Evolutionary conservation across 2,329 filamentous ascomycete species (phyloP), one percentile per base, ranked within the genome.

Genomic region (Talaromyces sp.): DNA sequence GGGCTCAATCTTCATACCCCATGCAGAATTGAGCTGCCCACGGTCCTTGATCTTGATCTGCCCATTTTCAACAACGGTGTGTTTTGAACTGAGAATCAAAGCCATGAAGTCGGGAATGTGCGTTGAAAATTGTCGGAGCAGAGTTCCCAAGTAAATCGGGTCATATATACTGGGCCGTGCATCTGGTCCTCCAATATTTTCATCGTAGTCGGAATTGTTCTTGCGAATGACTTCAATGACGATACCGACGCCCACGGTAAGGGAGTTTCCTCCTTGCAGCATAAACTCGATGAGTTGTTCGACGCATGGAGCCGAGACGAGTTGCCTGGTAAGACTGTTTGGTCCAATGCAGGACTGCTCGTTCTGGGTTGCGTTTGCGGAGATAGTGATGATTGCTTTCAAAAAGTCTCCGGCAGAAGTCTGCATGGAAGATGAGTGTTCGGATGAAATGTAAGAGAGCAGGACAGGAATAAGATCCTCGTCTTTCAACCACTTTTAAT

Each of bases 181-280:
- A 69, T 91, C 91, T 33, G 91, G 87, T 66, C 93, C 92, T 58
- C 90, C 88, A 67, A 93, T 89, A 71, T 93, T 91, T 71, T 98
- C 95, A 71, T 99, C 95, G 75, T 99, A 99, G 78, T 99, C 95
- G 0, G 95, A 98, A 77, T 99, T 99, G 79, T 99, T 99, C 81
- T 99, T 99, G 67, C 95, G 87, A 75, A 99, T 99, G 54, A 99
- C 95, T 79, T 99, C 95, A 69, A 99, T 99, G 39, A 99, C 87
- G 73, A 98, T 97, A 22, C 95, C 95, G 11, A 99, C 95, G 59
- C 95, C 95, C 17, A 98, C 96, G 0, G 94, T 98, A 66, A 99
- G 80, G 6, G 95, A 90, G 72, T 99, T 98, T 31, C 95, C 95
- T 45, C 95, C 95, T 61, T 89, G 86, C 15, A 98, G 86, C 95